Evolutionary conservation across 495 filamentous ascomycete species (phyloP), one percentile per base, ranked within the genome.

Genomic region (Saxophila tyrrhenica): DNA sequence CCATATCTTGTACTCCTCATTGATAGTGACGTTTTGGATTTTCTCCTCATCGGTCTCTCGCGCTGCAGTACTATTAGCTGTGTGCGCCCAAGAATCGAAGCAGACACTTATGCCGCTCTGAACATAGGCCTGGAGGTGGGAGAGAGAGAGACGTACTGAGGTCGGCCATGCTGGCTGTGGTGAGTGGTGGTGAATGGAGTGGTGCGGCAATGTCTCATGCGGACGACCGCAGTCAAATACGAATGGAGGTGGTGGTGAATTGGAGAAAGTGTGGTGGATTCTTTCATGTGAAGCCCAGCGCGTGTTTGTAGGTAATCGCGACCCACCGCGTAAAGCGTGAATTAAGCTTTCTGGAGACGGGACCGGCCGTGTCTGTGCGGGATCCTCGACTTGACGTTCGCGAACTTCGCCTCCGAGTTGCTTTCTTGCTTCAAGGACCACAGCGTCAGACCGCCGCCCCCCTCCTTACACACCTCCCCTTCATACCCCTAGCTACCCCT

Each of bases 1-100:
- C 94, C 94, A 99, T 59, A 88, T 95, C 68, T 99, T 99, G 78
- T 99, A 99, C 71, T 97, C 94, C 75, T 98, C 92, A 60, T 98
- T 98, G 69, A 97, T 85, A 46, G 92, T 81, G 69, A 94, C 88
- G 65, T 94, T 78, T 49, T 81, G 78, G 25, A 82, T 80, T 63
- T 80, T 77, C 50, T 52, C 58, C 22, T 35, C 29, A 35, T 35
- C 29, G 7, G 29, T 35, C 29, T 35, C 29, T 13, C 13, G 5
- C 29, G 7, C 29, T 35, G 29, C 13, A 13, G 29, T 7, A 5
- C 7, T 35, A 13, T 35, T 13, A 35, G 29, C 29, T n/a, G n/a
- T n/a, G n/a, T n/a, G n/a, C n/a, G n/a, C n/a, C n/a, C n/a, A n/a
- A n/a, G n/a, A n/a, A n/a, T n/a, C n/a, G n/a, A n/a, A n/a, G n/a